Evolutionary conservation across 805 yeast species (phyloP).

Genomic region (Kazachstania africana): DNA sequence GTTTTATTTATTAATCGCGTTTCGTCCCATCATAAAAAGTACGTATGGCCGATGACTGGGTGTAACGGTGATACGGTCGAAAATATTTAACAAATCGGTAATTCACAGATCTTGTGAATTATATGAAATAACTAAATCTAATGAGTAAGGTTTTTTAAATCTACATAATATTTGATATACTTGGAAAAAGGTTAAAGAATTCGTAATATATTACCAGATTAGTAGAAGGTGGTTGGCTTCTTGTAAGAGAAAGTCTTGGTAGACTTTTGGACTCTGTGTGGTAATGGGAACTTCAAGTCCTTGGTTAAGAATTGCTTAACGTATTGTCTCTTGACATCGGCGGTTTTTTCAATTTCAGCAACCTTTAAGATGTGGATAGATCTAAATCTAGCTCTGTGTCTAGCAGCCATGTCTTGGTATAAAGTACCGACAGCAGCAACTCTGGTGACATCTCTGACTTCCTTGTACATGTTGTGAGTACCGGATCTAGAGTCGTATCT

Average conservation of each 20-base stretch:
- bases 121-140: too few relatives aligned
- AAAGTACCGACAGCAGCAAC: constrained; percentile 96
- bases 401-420: constrained; percentile 99
- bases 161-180: constrained; percentile 18
- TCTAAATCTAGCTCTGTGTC: constrained; percentile 99
- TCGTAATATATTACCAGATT: constrained; percentile 26
- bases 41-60: too few relatives aligned
- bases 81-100: too few relatives aligned
- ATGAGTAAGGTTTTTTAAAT: too few relatives aligned
- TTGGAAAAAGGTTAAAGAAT: constrained; percentile 3
- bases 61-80: too few relatives aligned
- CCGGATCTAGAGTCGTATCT: constrained; percentile 99
- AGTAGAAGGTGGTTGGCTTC: constrained; percentile 97
- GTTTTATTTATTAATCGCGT: too few relatives aligned
- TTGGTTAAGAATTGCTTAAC: constrained; percentile 90
- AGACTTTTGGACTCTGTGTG: constrained; percentile 96
- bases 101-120: too few relatives aligned
- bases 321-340: constrained; percentile 98
- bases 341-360: constrained; percentile 95
- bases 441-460: constrained; percentile 98
- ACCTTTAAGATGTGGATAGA: constrained; percentile 98
- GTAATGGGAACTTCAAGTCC: constrained; percentile 98
- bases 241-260: constrained; percentile 78
- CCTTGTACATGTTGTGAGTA: constrained; percentile 99
- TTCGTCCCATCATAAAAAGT: too few relatives aligned